Evolutionary conservation across 345 rosid genomes (phyloP).

Genomic region (Populus alba): DNA sequence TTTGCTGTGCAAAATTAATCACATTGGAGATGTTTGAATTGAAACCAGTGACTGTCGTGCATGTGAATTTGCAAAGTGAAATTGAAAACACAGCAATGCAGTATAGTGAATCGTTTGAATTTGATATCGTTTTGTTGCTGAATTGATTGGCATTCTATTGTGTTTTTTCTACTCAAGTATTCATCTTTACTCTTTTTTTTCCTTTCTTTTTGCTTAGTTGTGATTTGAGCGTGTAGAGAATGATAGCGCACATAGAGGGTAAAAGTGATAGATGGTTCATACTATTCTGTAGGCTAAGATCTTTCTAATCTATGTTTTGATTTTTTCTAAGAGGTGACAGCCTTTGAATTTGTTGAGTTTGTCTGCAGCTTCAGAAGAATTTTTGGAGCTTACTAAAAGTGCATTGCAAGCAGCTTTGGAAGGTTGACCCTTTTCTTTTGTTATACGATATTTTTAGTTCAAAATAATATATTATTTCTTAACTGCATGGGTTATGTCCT

Average conservation of each 20-base stretch:
- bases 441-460: neutral
- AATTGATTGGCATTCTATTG: no score
- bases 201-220: no score
- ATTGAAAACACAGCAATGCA: no score
- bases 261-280: neutral
- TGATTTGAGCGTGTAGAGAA: conserved; percentile 3
- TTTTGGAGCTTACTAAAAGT: conserved; percentile 95
- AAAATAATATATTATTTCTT: conserved; percentile 10
- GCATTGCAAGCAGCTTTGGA: conserved; percentile 88
- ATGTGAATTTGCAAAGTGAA: no score
- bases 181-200: no score
- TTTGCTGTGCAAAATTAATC: no score
- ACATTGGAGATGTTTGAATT: no score
- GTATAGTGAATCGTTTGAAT: no score
- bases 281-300: neutral
- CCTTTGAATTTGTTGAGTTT: neutral
- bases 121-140: no score
- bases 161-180: no score
- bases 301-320: neutral
- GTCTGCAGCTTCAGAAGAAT: conserved; percentile 86
- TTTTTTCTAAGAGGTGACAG: neutral
- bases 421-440: conserved; percentile 41
- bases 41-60: no score
- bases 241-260: no score
- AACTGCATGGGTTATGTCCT: conserved; percentile 11